These are phyloP conservation scores for Paraleonurus japonicus DNA, from an alignment of 257 asterid genomes.

Conservation along the genomic window DNA sequence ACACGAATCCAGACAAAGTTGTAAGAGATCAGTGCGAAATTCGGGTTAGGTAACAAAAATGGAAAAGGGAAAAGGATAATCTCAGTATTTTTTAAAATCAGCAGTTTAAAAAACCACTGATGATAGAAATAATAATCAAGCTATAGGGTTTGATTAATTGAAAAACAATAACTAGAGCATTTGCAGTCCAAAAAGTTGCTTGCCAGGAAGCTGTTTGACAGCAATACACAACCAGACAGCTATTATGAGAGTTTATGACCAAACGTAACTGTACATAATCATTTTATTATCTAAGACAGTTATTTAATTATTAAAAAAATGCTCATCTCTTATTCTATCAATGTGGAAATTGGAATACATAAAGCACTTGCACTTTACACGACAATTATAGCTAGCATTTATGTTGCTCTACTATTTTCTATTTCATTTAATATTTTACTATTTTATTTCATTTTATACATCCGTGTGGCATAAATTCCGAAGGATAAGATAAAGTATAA, in stretches of 20 bases:
- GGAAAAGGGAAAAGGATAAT: background rate
- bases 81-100: background rate
- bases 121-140: background rate
- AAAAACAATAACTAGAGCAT: background rate
- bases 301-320: no score
- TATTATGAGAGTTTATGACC: conserved; percentile 10
- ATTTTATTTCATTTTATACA: background rate
- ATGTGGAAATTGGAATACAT: background rate
- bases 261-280: background rate
- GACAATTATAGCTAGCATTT: background rate
- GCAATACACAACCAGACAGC: conserved; percentile 24
- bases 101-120: background rate
- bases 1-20: background rate
- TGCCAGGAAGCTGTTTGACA: conserved; percentile 19
- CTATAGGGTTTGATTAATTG: background rate
- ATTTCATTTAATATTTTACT: background rate
- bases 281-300: background rate
- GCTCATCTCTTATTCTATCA: background rate
- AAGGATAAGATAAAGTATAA: background rate
- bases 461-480: background rate
- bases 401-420: background rate
- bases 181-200: conserved; percentile 11
- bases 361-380: background rate
- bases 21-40: background rate
- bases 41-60: background rate